phyloP scores from a whole-genome alignment of 164 flowering plant genomes.

The Buxus sempervirens region DNA sequence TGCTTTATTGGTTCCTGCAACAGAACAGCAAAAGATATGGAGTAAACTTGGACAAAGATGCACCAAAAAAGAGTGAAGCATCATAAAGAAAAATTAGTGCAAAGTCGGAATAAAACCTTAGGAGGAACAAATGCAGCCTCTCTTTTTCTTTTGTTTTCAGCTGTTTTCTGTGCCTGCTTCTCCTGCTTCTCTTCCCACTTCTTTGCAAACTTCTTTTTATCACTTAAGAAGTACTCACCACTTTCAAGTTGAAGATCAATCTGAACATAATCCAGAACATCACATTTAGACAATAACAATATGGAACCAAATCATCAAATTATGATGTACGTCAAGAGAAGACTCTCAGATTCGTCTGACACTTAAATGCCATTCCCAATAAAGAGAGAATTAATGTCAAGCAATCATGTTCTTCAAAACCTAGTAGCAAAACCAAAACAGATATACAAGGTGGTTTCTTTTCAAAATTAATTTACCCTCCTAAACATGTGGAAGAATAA shows the following conservation, averaged over 20 bases:
- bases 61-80: not conserved
- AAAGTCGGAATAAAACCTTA: constrained; percentile 36
- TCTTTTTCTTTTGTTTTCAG: constrained; percentile 79
- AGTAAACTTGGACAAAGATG: not conserved
- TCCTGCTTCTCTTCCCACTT: constrained; percentile 85
- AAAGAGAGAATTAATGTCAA: no score
- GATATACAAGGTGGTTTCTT: no score
- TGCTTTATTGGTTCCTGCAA: constrained; percentile 49
- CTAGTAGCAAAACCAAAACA: no score
- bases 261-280: constrained; percentile 28
- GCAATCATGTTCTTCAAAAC: no score
- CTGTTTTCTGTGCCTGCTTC: constrained; percentile 79
- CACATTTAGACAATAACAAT: not conserved
- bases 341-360: not conserved
- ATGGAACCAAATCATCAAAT: not conserved
- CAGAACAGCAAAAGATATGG: not conserved
- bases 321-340: not conserved
- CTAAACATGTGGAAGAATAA: no score
- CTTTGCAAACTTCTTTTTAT: constrained; percentile 65
- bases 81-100: not conserved
- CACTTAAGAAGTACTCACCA: constrained; percentile 86
- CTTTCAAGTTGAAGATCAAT: constrained; percentile 75
- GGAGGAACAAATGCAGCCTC: constrained; percentile 85
- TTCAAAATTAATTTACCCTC: no score
- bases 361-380: no score